Percentiles rank a stretch among this genome's conserved stretches.
Evolutionary conservation across 805 yeast species (phyloP).

Genomic region (Kazachstania africana): DNA sequence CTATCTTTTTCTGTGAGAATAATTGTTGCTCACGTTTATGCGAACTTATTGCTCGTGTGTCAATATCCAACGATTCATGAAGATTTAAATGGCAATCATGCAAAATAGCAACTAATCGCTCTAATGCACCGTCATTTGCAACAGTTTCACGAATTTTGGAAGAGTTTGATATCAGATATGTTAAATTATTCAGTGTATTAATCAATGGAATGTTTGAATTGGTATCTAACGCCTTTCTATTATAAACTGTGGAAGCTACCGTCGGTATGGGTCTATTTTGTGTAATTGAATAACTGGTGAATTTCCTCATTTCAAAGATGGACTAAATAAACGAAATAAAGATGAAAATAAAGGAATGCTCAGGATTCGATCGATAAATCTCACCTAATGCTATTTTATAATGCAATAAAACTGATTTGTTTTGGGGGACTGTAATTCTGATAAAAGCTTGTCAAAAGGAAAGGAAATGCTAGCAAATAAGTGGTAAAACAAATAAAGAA

Average conservation of each 20-base stretch:
- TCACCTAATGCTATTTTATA: no score
- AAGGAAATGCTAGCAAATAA: no score
- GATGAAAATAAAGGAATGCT: no score
- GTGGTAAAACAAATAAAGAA: no score
- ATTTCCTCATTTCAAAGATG: conserved; percentile 87
- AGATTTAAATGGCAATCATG: conserved; percentile 54
- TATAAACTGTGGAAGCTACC: conserved; percentile 80
- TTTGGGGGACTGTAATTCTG: no score
- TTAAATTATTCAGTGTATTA: conserved; percentile 80
- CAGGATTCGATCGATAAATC: no score
- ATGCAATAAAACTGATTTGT: no score
- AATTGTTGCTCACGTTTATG: conserved; percentile 15
- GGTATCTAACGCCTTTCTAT: conserved; percentile 84
- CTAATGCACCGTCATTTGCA: conserved; percentile 83
- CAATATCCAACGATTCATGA: conserved; percentile 11
- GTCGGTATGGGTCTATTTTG: conserved; percentile 87
- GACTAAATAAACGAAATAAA: background rate
- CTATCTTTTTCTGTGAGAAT: conserved; percentile 26
- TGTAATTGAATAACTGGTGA: conserved; percentile 68
- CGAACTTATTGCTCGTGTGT: conserved; percentile 10
- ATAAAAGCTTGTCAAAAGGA: no score
- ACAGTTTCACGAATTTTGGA: conserved; percentile 86
- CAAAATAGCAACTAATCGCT: conserved; percentile 71
- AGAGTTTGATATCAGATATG: conserved; percentile 75
- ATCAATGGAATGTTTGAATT: conserved; percentile 83